Base-by-base conservation (phyloP, 768 basidiomycete species). In the Suillus discolor region DNA sequence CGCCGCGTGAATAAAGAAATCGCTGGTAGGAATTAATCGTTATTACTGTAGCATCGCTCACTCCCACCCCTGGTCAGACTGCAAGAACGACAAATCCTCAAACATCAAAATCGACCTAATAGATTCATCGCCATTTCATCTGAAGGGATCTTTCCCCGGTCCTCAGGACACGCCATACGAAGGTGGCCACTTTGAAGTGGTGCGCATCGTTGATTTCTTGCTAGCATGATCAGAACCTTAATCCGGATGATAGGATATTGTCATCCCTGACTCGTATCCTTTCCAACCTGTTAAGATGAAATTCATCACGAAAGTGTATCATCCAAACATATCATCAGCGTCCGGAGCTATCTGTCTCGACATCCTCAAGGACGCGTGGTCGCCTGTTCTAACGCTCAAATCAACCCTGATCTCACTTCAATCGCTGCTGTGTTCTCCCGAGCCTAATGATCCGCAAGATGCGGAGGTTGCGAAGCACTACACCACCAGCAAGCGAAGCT, bases 231-330 rank as follows among this genome's bases (percentile, higher is more conserved):
- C 62, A n/a, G 23, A 41, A 51, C 67, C 51, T 61, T 49, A 62
- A 25, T 59, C 41, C 34, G 25, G 36, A 8, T 42, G 28, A 41
- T 71, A 94, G 93, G 96, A 98, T 74, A 98, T 98, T 69, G 83
- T 90, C 23, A 94, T 98, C 71, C 96, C 96, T 9, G 93, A 95
- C 53, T 87, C 93, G 59, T 94, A 94, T 74, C 93, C 92, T 20
- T 94, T 95, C 77, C 92, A 95, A 74, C 95, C 97, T 0, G 91
- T 96, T 62, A 97, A 98, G 84, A 97, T 98, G 94, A 96, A 96
- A 76, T 98, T 99, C 79, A 89, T 97, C 67, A 99, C 96, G 44
- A 95, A 95, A 77, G 91, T 97, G 36, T 97, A 95, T 75, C 95
- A 99, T 75, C 96, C 96, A 4, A 99, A 99, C 73, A 84, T 99